Base-by-base conservation (phyloP, 768 basidiomycete genomes). In the Fomitopsis serialis region DNA sequence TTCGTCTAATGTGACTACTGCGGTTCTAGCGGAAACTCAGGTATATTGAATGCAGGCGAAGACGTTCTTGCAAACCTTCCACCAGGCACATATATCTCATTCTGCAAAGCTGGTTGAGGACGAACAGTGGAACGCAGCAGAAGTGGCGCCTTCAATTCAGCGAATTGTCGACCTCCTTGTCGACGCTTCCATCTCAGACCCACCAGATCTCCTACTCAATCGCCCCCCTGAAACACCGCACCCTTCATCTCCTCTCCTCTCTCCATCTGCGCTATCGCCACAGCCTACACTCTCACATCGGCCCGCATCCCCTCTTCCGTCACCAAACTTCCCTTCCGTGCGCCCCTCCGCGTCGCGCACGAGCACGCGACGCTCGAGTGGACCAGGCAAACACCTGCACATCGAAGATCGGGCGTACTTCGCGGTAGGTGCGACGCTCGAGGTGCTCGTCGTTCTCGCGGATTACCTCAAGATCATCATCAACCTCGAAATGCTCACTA, bases 71-170 rank as follows among this genome's bases (percentile, higher is more conserved):
- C 84, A 89, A 62, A 70, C 75, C 0, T 98, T 95, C 71, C 97
- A 99, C 64, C 85, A 93, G 59, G 69, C 77, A 11, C 79, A 88
- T 48, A 79, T 98, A 42, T 80, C 85, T 2, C 78, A 78, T 52
- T 89, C 87, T 2, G 95, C 96, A 24, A 92, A 88, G 66, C 72
- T 92, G 24, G 96, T 99, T 8, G 94, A 98, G 67, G 93, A 98
- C 59, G 97, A 99, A 65, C 88, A 87, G 55, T 98, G 97, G 97
- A 82, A 76, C 54, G 88, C 89, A 15, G 77, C 82, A 13, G 91
- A 97, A 52, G 82, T 96, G 13, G 72, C 84, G 1, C 63, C 73
- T 3, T 58, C 72, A 3, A 69, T 90, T 24, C 96, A 98, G 69
- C 79, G 76, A 46, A 73, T 82, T n/a, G 78, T 85, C 35, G 79